Base-by-base conservation (phyloP, 768 basidiomycete genomes). In the Lanmaoa pseudosensibilis region DNA sequence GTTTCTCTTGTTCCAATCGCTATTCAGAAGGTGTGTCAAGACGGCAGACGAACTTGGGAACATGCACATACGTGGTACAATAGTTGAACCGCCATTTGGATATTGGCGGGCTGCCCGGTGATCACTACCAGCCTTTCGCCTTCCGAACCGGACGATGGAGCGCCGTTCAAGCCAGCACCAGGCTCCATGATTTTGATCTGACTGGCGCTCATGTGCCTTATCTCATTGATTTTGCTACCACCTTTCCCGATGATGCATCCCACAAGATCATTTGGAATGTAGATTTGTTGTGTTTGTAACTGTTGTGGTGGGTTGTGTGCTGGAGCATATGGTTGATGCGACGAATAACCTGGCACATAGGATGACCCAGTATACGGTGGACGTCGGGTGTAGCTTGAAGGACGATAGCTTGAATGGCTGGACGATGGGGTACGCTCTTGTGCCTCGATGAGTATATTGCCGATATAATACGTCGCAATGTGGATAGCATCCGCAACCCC, bases 121-220 rank as follows among this genome's bases (percentile, higher is more conserved):
- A 99, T 98, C 48, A 94, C 95, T 8, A 99, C 96, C 69, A 99
- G 71, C 64, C 96, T 77, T 73, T 98, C 95, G 44, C 90, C 90
- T 65, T 94, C 92, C 33, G 85, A 83, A 34, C 87, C 88, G 2
- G 87, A 81, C 2, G 81, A 83, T 25, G 90, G 85, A 19, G 83
- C 85, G 16, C 88, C 89, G 54, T 86, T 85, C 66, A 84, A 73
- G 18, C 85, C 84, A 12, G 92, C 92, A 48, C 94, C 94, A 34
- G 96, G 94, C 65, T 99, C 97, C 88, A 96, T 97, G 52, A 99
- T 98, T 75, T 97, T 94, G 74, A 99, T 98, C 66, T 94, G 88
- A 72, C 94, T 96, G 27, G 89, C 89, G 60, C 92, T 95, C 84
- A 93, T 90, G 61, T 93, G 87, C 62, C 97, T 83, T 60, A 99